These are phyloP conservation scores for Hypholoma sublateritium DNA, from an alignment of 768 basidiomycete genomes.

Conservation along the genomic window DNA sequence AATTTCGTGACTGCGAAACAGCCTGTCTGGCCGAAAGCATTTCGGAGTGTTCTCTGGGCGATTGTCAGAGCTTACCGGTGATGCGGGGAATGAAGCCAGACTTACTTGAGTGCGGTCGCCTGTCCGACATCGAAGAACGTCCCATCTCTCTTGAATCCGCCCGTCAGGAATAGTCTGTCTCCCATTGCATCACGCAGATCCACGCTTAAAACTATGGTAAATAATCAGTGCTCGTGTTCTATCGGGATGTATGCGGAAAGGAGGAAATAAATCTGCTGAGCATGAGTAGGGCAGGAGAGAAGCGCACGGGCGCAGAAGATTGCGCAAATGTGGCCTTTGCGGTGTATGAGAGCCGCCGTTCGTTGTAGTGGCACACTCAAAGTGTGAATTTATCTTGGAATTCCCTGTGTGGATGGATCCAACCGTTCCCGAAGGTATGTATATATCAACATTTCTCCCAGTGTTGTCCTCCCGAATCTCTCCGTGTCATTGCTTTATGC, in stretches of 20 bases:
- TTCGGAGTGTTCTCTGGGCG: slow-evolving; percentile 56
- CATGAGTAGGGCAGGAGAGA: too few species aligned
- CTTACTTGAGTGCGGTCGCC: slow-evolving; percentile 69
- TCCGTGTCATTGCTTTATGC: background rate
- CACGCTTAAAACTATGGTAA: slow-evolving; percentile 67
- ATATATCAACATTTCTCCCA: too few species aligned
- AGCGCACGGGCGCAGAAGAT: too few species aligned
- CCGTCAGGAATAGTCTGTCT: slow-evolving; percentile 82
- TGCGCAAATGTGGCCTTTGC: too few species aligned
- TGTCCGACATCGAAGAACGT: slow-evolving; percentile 81
- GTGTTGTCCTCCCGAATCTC: too few species aligned
- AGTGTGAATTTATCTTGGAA: too few species aligned
- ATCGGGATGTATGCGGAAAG: too few species aligned
- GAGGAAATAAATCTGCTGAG: too few species aligned
- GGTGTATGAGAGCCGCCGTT: too few species aligned
- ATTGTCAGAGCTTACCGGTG: slow-evolving; percentile 1
- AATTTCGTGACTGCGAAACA: slow-evolving; percentile 69
- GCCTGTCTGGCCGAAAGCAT: slow-evolving; percentile 70
- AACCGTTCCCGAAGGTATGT: too few species aligned
- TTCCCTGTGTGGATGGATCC: too few species aligned
- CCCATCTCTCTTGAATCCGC: slow-evolving; percentile 83
- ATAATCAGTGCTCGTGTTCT: background rate
- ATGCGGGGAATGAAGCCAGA: background rate
- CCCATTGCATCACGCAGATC: slow-evolving; percentile 94
- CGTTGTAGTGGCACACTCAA: too few species aligned